A percentile compares a stretch with the other conserved stretches of the same genome.
Conservation (phyloP, 176 grass and related monocot species). For the Musa beccarii region DNA sequence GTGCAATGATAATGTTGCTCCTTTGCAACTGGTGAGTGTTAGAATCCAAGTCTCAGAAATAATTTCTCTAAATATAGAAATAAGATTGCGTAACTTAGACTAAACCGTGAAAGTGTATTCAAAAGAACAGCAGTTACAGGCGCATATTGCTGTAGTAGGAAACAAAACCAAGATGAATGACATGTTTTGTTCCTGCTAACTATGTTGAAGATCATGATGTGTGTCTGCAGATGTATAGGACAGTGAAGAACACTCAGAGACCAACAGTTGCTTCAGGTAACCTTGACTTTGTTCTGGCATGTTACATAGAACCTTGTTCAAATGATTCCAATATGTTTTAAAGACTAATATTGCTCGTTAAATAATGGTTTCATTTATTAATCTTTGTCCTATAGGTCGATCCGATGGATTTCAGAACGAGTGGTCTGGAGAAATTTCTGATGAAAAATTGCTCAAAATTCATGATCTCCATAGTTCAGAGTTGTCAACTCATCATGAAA, state of each 20-base stretch:
- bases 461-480: neutral
- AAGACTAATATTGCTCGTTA: neutral
- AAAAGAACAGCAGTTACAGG: too few relatives aligned
- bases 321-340: neutral
- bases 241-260: neutral
- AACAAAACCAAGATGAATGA: too few relatives aligned
- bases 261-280: neutral
- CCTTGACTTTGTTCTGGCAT: neutral
- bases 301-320: neutral
- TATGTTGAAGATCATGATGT: neutral
- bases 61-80: too few relatives aligned
- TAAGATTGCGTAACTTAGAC: neutral
- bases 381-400: neutral
- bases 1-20: too few relatives aligned
- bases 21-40: too few relatives aligned
- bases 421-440: neutral
- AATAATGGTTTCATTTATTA: neutral
- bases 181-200: neutral
- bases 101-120: too few relatives aligned
- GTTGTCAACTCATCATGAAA: neutral
- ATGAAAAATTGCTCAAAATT: neutral
- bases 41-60: too few relatives aligned
- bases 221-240: conserved; percentile 1
- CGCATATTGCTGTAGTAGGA: too few relatives aligned
- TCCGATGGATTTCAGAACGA: neutral